These are phyloP conservation scores for Geotrichum cucujoidarum DNA, from an alignment of 1,139 yeast species.

Conservation along the genomic window DNA sequence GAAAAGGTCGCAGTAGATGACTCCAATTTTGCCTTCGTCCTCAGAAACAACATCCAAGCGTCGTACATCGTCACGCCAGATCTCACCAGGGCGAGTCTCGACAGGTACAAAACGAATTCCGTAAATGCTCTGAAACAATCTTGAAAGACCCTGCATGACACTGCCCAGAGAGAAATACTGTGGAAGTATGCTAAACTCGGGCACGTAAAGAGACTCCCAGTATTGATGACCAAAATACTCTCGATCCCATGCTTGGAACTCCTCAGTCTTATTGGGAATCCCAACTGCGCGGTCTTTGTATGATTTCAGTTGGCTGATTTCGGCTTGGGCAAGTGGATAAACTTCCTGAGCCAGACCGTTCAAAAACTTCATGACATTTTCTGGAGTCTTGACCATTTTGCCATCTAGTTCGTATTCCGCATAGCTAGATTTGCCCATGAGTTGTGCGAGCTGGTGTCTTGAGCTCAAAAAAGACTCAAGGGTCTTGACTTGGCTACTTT, in stretches of 20 bases:
- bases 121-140: slow-evolving; percentile 64
- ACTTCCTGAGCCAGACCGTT: slow-evolving; percentile 51
- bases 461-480: slow-evolving; percentile 57
- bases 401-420: slow-evolving; percentile 80
- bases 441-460: slow-evolving; percentile 65
- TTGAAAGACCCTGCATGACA: slow-evolving; percentile 76
- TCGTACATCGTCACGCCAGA: slow-evolving; percentile 88
- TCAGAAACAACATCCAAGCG: slow-evolving; percentile 68
- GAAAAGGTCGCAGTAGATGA: slow-evolving; percentile 64
- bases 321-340: slow-evolving; percentile 55
- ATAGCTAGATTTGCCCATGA: slow-evolving; percentile 68
- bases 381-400: slow-evolving; percentile 84
- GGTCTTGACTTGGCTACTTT: slow-evolving; percentile 51
- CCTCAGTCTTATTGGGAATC: slow-evolving; percentile 27
- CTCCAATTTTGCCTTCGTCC: slow-evolving; percentile 54
- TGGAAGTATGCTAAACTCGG: slow-evolving; percentile 26
- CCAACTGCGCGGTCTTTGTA: slow-evolving; percentile 39
- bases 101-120: slow-evolving; percentile 72
- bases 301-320: slow-evolving; percentile 40
- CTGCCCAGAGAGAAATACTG: slow-evolving; percentile 77
- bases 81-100: slow-evolving; percentile 64
- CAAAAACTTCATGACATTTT: slow-evolving; percentile 67
- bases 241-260: slow-evolving; percentile 83
- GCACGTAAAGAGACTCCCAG: slow-evolving; percentile 22
- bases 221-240: slow-evolving; percentile 56